A percentile compares a stretch with the other conserved stretches of the same genome.
These are phyloP conservation scores for Chlorella sp. DNA, from an alignment of 139 green algal species.

Conservation along the genomic window DNA sequence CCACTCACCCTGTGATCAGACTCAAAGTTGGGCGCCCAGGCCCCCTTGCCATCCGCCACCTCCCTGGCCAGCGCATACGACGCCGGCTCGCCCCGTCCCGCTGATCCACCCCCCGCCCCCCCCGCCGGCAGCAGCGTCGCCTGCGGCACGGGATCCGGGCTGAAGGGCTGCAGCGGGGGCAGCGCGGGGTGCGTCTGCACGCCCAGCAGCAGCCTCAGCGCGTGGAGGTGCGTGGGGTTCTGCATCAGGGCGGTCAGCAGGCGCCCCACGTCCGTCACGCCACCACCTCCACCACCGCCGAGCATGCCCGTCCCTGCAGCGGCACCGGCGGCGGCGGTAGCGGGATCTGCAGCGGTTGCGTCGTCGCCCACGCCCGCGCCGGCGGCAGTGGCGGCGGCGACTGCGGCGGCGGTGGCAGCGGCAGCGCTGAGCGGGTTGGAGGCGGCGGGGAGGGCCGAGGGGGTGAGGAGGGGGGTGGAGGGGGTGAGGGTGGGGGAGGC, in stretches of 20 bases:
- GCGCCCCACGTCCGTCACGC: conserved; percentile 23
- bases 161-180: conserved; percentile 13
- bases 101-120: background rate
- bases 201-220: conserved; percentile 48
- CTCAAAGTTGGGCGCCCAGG: conserved; percentile 26
- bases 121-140: background rate
- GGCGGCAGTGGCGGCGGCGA: no score
- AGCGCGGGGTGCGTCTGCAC: conserved; percentile 43
- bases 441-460: no score
- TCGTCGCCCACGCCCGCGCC: no score
- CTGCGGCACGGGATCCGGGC: background rate
- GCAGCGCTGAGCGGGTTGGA: no score
- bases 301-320: background rate
- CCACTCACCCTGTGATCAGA: conserved; percentile 19
- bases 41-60: conserved; percentile 18
- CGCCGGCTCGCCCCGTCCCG: conserved; percentile 1
- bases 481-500: no score
- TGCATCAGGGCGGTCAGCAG: conserved; percentile 41
- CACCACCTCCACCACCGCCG: conserved; percentile 6
- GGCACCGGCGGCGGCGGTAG: no score
- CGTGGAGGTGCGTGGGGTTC: conserved; percentile 46
- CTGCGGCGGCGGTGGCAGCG: no score
- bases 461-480: no score
- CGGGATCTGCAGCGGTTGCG: no score
- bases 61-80: conserved; percentile 28